Percentiles rank a stretch among this genome's conserved stretches.
Conservation (phyloP, 1,284 basidiomycete species). For the Leccinum brunneo-olivaceum region DNA sequence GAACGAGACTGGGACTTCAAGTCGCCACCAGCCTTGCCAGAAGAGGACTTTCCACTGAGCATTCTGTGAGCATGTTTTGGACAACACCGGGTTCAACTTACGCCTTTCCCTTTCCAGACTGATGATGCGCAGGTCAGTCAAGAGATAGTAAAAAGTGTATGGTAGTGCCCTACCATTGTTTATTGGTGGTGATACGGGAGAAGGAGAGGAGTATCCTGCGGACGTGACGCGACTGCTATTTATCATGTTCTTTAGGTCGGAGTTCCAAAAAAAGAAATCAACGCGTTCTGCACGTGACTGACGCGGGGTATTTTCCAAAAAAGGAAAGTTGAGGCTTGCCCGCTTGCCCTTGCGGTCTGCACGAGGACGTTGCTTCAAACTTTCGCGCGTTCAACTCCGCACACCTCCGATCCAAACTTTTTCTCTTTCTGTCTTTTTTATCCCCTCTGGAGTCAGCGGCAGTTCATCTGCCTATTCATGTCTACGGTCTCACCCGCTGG, state of each 20-base stretch:
- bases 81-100: constrained; percentile 21
- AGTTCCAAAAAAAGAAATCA: constrained; percentile 29
- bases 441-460: constrained; percentile 13
- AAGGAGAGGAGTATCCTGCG: constrained; percentile 8
- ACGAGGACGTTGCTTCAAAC: constrained; percentile 25
- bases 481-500: constrained; percentile 23
- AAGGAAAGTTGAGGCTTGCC: background rate
- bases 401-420: constrained; percentile 18
- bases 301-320: constrained; percentile 16
- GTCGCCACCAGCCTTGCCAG: constrained; percentile 48
- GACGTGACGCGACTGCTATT: constrained; percentile 26
- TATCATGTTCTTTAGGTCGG: constrained; percentile 25
- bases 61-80: background rate
- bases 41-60: constrained; percentile 50
- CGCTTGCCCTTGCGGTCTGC: constrained; percentile 25
- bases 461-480: constrained; percentile 28
- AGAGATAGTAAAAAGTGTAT: background rate
- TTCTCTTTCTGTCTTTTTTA: constrained; percentile 1
- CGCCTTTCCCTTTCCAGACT: constrained; percentile 56
- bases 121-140: constrained; percentile 8
- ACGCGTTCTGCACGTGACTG: constrained; percentile 32
- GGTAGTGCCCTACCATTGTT: constrained; percentile 21
- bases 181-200: background rate
- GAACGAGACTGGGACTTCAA: constrained; percentile 60
- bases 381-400: constrained; percentile 15